phyloP scores from a whole-genome alignment of 768 basidiomycete genomes.

The Macrocybe gigantea region DNA sequence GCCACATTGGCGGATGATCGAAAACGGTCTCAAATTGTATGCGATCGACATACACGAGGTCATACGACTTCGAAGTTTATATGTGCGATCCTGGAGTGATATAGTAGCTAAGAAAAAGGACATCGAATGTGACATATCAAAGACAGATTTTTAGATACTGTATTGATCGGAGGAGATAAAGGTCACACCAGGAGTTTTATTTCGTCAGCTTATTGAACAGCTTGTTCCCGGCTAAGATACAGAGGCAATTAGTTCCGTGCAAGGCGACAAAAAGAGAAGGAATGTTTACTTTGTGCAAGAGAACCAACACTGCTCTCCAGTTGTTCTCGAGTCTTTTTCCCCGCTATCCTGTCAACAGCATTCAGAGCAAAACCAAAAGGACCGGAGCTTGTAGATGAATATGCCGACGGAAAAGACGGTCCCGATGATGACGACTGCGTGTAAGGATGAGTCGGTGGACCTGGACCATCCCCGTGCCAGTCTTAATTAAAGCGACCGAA shows the following conservation, averaged over 20 bases:
- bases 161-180: no score
- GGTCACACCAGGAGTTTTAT: constrained; percentile 8
- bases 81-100: no score
- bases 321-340: constrained; percentile 41
- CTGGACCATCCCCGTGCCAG: constrained; percentile 7
- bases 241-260: no score
- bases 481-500: constrained; percentile 3
- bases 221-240: constrained; percentile 32
- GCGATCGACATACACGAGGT: no score
- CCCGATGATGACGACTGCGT: constrained; percentile 16
- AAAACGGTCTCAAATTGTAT: no score
- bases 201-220: constrained; percentile 42
- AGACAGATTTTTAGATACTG: no score
- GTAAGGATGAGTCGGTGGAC: constrained; percentile 16
- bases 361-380: constrained; percentile 38
- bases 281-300: constrained; percentile 47
- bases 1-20: no score
- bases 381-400: constrained; percentile 16
- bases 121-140: no score
- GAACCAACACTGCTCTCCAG: constrained; percentile 40
- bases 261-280: constrained; percentile 4
- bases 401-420: constrained; percentile 21
- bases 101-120: no score
- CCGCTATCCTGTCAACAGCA: constrained; percentile 53
- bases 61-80: no score